Evolutionary conservation across 116 monocot species (phyloP), one percentile per base, ranked within the genome.

Genomic region (Dioscorea cayenensis): DNA sequence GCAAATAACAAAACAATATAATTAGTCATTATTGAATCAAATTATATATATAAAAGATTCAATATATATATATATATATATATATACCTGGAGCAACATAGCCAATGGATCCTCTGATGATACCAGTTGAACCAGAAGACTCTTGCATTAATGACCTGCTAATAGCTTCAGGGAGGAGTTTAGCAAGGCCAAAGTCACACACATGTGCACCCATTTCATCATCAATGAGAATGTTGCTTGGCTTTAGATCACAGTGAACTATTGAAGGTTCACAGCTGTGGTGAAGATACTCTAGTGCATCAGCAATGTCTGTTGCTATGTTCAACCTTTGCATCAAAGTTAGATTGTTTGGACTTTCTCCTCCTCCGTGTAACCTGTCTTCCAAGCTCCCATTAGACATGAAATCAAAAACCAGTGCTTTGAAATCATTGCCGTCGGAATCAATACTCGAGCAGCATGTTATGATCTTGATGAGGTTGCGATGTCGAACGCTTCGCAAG

Each of bases 161-260:
- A 1, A 43, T 43, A 6, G 43, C 43, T 43, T 77, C 77, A 71
- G 51, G 12, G 63, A 70, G 43, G 49, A 78, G 55, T 28, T 68
- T 71, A 9, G 82, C 51, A 14, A 79, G 17, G 6, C 83, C 83
- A 65, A 83, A 83, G 64, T 79, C 83, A 20, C 75, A 22, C 6
- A 83, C 72, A 43, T 21, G 38, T 3, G 75, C 83, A 23, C 18
- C 72, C 83, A 83, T 78, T 5, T 75, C 67, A 22, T 65, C 20
- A 28, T 78, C 78, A 21, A 83, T 66, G 50, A 83, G 82, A 64
- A 83, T 51, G 63, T 83, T 83, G 59, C 71, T 60, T 0, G 83
- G 78, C 64, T 83, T 83, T 20, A 83, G 51, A 72, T 83, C 78
- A 51, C 83, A 62, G 64, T 78, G 78, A 27, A 83, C 67, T 7